Evolutionary conservation across 2,329 filamentous ascomycete genomes (phyloP).

Genomic region (Fusarium staphyleae): DNA sequence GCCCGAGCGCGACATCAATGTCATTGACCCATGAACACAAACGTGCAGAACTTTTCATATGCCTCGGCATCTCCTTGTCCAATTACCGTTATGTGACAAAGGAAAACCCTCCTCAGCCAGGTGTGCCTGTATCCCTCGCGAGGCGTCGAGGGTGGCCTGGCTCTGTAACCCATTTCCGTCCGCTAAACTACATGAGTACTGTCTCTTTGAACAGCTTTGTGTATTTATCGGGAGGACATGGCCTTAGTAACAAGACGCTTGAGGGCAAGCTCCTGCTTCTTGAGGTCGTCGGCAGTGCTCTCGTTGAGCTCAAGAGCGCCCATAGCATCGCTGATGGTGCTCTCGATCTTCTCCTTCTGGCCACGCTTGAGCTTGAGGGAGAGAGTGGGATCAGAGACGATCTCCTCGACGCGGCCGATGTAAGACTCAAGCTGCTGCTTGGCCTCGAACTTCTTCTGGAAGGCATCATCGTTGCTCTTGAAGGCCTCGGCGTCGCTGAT

Average conservation of each 20-base stretch:
- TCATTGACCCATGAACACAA: constrained; percentile 40
- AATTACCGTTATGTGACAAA: constrained; percentile 45
- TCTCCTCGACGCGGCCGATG: constrained; percentile 98
- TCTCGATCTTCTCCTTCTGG: constrained; percentile 99
- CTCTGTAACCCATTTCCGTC: constrained; percentile 21
- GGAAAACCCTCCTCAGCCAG: constrained; percentile 32
- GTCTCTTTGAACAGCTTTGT: constrained; percentile 20
- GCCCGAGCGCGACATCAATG: constrained; percentile 35
- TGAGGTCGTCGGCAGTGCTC: constrained; percentile 88
- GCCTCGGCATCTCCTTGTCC: constrained; percentile 44
- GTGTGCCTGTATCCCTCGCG: constrained; percentile 26
- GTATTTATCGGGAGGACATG: constrained; percentile 84
- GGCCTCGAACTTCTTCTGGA: constrained; percentile 99
- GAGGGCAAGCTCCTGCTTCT: constrained; percentile 99
- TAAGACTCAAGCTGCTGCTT: constrained; percentile 99
- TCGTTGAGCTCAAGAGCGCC: constrained; percentile 96
- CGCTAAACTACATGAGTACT: constrained; percentile 30
- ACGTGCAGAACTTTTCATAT: constrained; percentile 48
- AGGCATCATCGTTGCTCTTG: constrained; percentile 97
- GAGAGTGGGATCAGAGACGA: constrained; percentile 94
- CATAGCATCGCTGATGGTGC: constrained; percentile 96
- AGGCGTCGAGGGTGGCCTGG: constrained; percentile 30
- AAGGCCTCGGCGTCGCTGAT: constrained; percentile 97
- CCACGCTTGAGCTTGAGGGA: constrained; percentile 98
- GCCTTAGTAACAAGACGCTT: constrained; percentile 99